phyloP scores from a whole-genome alignment of 139 green algal species.

The Asterochloris sp. region DNA sequence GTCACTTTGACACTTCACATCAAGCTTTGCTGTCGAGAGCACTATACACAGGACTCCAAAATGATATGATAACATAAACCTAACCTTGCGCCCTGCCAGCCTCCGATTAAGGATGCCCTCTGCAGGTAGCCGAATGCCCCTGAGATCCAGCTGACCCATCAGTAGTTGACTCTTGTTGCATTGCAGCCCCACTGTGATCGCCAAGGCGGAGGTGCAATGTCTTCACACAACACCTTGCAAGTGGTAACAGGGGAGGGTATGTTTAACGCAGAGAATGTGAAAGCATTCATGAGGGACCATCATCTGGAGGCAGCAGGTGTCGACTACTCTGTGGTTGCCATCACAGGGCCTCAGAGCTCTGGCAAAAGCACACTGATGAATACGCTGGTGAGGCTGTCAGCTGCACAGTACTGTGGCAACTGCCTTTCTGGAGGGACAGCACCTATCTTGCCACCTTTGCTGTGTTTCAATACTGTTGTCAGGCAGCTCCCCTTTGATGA shows the following conservation, averaged over 20 bases:
- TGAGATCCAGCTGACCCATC: too few relatives aligned
- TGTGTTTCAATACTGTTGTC: neutral
- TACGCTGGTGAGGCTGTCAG: constrained; percentile 52
- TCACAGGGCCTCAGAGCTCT: constrained; percentile 95
- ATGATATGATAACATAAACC: too few relatives aligned
- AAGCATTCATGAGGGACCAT: constrained; percentile 36
- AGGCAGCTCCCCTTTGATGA: neutral
- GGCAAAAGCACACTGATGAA: constrained; percentile 94
- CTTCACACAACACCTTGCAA: constrained; percentile 29
- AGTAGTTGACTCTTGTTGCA: too few relatives aligned
- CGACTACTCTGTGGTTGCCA: constrained; percentile 89
- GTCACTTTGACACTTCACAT: too few relatives aligned
- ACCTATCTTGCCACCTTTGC: neutral
- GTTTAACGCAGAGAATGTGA: constrained; percentile 45
- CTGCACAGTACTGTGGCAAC: neutral
- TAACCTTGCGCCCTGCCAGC: too few relatives aligned
- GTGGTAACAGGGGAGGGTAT: constrained; percentile 59
- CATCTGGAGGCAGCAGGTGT: constrained; percentile 37
- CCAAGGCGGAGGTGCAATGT: too few relatives aligned
- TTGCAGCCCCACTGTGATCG: too few relatives aligned
- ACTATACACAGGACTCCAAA: too few relatives aligned
- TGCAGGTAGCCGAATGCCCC: too few relatives aligned
- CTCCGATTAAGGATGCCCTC: too few relatives aligned
- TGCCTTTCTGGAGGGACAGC: neutral
- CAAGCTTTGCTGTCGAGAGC: too few relatives aligned